Evolutionary conservation across 768 basidiomycete genomes (phyloP), one percentile per base, ranked within the genome.

Genomic region (Amanita rimosa): DNA sequence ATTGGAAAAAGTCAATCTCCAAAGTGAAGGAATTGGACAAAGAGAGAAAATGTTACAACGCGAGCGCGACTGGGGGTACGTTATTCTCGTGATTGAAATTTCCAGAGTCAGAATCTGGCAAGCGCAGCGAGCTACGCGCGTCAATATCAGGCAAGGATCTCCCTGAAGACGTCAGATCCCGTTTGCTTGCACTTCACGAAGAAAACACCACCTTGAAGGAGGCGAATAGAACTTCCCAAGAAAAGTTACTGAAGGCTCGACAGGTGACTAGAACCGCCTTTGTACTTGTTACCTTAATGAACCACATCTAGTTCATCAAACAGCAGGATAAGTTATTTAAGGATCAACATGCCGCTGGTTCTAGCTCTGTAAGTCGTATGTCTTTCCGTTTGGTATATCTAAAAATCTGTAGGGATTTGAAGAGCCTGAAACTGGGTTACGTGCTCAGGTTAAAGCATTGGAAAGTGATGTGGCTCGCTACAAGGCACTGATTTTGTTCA

Each of bases 251-350:
- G 52, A 92, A 91, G 61, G 90, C 91, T 4, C 83, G 81, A 57
- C 71, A 75, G 58, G 88, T 88, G 61, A 49, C 70, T 49, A 33
- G 37, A 8, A 37, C 4, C 43, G n/a, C 40, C 13, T 45, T 19
- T n/a, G 24, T 36, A 19, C 27, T 19, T 26, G 26, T 44, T 1
- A 10, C 11, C 19, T 52, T 46, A 34, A 17, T 6, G 16, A 49
- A 19, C 34, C 19, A n/a, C 16, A 17, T 7, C 19, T 49, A 94
- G 88, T 93, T 95, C 64, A 91, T 97, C 69, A 91, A 90, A 61
- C 75, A 81, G 27, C 93, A 95, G 62, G 92, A 96, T 66, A 86
- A 85, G 54, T 70, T 91, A 24, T 85, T 93, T 66, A 85, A 85
- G 55, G 86, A 90, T 58, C 83, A 84, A 58, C 81, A 83, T 44